Evolutionary conservation across 768 basidiomycete genomes (phyloP).

Genomic region (Boletus sp.): DNA sequence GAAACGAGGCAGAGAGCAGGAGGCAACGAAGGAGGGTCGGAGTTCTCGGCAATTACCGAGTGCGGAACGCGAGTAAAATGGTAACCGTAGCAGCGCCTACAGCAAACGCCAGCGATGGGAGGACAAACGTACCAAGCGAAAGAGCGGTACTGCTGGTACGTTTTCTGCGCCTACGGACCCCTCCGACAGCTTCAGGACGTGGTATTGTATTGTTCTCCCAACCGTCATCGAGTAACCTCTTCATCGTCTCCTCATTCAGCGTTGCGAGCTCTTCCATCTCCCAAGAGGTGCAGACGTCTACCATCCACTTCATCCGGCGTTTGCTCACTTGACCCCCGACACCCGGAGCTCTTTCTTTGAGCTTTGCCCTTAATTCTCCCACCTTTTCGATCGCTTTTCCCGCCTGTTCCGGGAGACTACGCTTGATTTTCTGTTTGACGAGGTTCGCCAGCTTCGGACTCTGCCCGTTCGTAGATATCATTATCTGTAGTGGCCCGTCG

Average conservation of each 20-base stretch:
- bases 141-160: neutral
- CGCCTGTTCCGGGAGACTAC: conserved; percentile 63
- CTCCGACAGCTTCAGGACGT: conserved; percentile 41
- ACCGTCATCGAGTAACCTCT: conserved; percentile 71
- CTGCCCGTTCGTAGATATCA: conserved; percentile 94
- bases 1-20: neutral
- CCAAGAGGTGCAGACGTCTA: conserved; percentile 83
- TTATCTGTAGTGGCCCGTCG: conserved; percentile 87
- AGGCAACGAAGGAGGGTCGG: neutral
- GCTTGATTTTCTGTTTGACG: conserved; percentile 67
- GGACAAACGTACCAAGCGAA: conserved; percentile 20
- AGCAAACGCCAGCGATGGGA: conserved; percentile 39
- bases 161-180: conserved; percentile 17
- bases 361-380: conserved; percentile 65
- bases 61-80: conserved; percentile 31
- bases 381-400: conserved; percentile 80
- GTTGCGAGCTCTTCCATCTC: conserved; percentile 72
- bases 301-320: conserved; percentile 92
- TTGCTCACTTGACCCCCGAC: conserved; percentile 76
- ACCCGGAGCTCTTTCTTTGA: conserved; percentile 81
- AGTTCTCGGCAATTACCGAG: conserved; percentile 23
- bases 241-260: conserved; percentile 66
- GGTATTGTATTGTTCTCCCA: conserved; percentile 71
- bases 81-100: conserved; percentile 43
- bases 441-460: conserved; percentile 89